These are phyloP conservation scores for Nannizziopsis barbatae DNA, from an alignment of 2,329 filamentous ascomycete species.

Conservation along the genomic window DNA sequence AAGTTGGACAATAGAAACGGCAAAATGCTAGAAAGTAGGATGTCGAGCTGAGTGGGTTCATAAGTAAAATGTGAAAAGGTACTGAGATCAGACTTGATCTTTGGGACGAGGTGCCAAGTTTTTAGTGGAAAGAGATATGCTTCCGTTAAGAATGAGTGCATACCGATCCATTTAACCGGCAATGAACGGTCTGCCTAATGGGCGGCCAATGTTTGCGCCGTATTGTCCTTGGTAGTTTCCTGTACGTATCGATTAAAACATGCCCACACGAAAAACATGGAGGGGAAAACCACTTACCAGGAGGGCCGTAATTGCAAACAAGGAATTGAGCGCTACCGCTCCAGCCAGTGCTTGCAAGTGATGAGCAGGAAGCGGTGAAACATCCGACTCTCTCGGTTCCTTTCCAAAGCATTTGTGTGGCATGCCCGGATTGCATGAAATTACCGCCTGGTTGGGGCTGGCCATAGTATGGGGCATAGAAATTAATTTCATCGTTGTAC, in stretches of 20 bases:
- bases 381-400: constrained; percentile 53
- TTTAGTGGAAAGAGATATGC: neutral
- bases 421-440: constrained; percentile 62
- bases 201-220: constrained; percentile 40
- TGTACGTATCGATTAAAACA: constrained; percentile 19
- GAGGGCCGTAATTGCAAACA: constrained; percentile 75
- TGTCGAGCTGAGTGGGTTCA: no score
- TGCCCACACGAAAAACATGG: neutral
- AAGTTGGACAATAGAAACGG: no score
- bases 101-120: no score
- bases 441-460: constrained; percentile 46
- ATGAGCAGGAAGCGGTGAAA: constrained; percentile 38
- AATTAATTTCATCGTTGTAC: constrained; percentile 72
- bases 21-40: no score
- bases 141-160: no score
- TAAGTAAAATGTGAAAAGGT: no score
- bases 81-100: no score
- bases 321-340: constrained; percentile 52
- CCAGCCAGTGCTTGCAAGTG: constrained; percentile 28
- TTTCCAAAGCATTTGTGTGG: constrained; percentile 65
- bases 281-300: constrained; percentile 48
- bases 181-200: constrained; percentile 31
- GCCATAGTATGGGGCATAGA: constrained; percentile 47
- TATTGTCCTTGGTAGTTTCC: constrained; percentile 49
- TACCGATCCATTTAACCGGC: constrained; percentile 16